Percentiles rank a stretch among this genome's conserved stretches.
Conservation (phyloP, 257 asterid species). For the Linaria vulgaris region DNA sequence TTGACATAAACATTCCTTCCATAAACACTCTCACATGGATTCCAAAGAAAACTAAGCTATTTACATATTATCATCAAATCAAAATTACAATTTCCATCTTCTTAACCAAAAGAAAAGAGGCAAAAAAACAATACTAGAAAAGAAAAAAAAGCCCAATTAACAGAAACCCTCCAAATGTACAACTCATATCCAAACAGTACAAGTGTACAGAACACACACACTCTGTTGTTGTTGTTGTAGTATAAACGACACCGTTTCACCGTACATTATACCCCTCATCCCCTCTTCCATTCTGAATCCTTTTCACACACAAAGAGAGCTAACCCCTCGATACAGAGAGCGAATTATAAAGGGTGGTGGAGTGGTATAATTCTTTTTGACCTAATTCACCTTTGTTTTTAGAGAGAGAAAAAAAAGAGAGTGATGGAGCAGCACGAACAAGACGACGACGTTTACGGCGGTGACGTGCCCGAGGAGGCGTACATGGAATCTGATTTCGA, state of each 20-base stretch:
- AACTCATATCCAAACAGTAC: background rate
- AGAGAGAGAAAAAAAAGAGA: conserved; percentile 10
- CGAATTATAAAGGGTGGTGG: background rate
- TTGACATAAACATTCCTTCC: too few species aligned
- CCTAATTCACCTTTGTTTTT: background rate
- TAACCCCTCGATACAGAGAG: background rate
- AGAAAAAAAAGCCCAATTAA: background rate
- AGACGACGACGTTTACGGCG: conserved; percentile 60
- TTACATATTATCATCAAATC: background rate
- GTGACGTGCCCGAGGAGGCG: conserved; percentile 58
- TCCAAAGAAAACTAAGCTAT: too few species aligned
- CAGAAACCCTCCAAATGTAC: conserved; percentile 13
- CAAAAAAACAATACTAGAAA: background rate
- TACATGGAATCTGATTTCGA: conserved; percentile 61
- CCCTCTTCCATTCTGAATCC: background rate
- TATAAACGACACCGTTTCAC: too few species aligned
- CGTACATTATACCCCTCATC: background rate
- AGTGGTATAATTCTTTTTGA: background rate
- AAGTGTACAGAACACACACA: background rate
- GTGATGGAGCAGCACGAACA: conserved; percentile 47
- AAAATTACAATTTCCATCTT: background rate
- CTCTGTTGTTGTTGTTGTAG: background rate
- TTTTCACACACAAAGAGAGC: background rate
- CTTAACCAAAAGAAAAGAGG: background rate
- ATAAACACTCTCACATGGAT: too few species aligned